phyloP scores from a whole-genome alignment of 116 monocot species.

The Phalaenopsis hybrid region DNA sequence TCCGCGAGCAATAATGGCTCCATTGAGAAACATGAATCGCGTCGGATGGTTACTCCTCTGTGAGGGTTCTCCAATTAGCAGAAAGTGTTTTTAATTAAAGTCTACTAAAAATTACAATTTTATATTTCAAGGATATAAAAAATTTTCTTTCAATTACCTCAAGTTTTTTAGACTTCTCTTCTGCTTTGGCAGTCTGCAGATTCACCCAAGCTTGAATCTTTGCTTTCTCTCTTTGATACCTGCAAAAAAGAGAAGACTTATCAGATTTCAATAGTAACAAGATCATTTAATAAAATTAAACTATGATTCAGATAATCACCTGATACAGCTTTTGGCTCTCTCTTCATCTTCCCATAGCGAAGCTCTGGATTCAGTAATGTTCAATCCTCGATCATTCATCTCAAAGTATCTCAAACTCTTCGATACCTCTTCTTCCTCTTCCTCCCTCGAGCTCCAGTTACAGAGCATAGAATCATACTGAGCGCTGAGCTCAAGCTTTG shows the following conservation, averaged over 20 bases:
- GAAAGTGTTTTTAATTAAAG: too few relatives aligned
- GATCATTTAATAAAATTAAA: not conserved
- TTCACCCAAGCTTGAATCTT: conserved; percentile 51
- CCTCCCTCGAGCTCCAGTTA: conserved; percentile 45
- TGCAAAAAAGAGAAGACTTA: not conserved
- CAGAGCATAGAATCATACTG: conserved; percentile 15
- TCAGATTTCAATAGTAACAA: not conserved
- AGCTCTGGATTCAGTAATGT: conserved; percentile 13
- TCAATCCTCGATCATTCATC: conserved; percentile 19
- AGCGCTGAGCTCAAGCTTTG: conserved; percentile 48
- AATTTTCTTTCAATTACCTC: conserved; percentile 23
- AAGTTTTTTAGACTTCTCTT: conserved; percentile 43
- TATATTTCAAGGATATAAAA: not conserved
- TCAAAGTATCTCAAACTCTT: conserved; percentile 47
- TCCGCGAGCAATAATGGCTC: too few relatives aligned
- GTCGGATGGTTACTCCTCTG: too few relatives aligned
- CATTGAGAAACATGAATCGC: too few relatives aligned
- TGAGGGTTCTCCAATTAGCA: too few relatives aligned
- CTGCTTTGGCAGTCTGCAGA: conserved; percentile 44
- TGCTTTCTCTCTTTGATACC: conserved; percentile 47
- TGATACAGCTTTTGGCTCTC: conserved; percentile 40
- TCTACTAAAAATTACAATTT: not conserved
- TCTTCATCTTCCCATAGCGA: conserved; percentile 39
- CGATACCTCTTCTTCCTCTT: conserved; percentile 45
- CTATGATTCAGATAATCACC: conserved; percentile 11